Evolutionary conservation across 495 filamentous ascomycete species (phyloP).

Genomic region (Venustampulla echinocandica): DNA sequence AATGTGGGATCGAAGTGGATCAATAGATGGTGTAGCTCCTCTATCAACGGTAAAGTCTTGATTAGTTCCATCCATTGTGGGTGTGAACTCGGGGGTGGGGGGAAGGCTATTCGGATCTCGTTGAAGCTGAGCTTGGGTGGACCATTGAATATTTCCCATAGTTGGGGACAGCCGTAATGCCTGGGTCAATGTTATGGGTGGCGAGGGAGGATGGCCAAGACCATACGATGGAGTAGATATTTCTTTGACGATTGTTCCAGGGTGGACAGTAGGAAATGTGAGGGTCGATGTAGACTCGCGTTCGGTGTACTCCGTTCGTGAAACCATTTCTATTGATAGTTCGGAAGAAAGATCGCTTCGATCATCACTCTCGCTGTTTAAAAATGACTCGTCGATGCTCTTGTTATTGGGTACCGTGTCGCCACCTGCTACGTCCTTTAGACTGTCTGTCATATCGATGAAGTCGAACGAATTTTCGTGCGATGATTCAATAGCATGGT

Average conservation of each 20-base stretch:
- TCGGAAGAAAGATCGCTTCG: conserved; percentile 75
- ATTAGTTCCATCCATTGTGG: conserved; percentile 20
- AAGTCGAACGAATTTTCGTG: conserved; percentile 40
- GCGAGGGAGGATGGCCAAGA: conserved; percentile 62
- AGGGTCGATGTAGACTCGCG: conserved; percentile 23
- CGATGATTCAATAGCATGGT: conserved; percentile 26
- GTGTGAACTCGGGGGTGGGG: conserved; percentile 44
- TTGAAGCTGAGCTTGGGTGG: conserved; percentile 23
- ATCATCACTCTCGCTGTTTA: conserved; percentile 59
- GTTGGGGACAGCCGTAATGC: conserved; percentile 26
- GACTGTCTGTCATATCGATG: conserved; percentile 48
- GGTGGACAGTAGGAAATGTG: conserved; percentile 35
- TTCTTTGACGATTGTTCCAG: conserved; percentile 25
- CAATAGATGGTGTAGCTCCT: conserved; percentile 16
- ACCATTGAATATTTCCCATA: conserved; percentile 35
- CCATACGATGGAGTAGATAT: conserved; percentile 49
- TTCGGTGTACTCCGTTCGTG: conserved; percentile 24
- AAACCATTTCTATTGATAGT: conserved; percentile 58
- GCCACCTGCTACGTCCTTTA: conserved; percentile 40
- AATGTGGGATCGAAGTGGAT: conserved; percentile 20
- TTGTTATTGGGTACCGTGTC: conserved; percentile 30
- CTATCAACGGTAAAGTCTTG: conserved; percentile 3
- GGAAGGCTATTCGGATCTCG: conserved; percentile 38
- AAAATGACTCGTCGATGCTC: conserved; percentile 46
- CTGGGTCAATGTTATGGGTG: conserved; percentile 65